Evolutionary conservation across 1,284 basidiomycete genomes (phyloP).

Genomic region (Coriolopsis trogii): DNA sequence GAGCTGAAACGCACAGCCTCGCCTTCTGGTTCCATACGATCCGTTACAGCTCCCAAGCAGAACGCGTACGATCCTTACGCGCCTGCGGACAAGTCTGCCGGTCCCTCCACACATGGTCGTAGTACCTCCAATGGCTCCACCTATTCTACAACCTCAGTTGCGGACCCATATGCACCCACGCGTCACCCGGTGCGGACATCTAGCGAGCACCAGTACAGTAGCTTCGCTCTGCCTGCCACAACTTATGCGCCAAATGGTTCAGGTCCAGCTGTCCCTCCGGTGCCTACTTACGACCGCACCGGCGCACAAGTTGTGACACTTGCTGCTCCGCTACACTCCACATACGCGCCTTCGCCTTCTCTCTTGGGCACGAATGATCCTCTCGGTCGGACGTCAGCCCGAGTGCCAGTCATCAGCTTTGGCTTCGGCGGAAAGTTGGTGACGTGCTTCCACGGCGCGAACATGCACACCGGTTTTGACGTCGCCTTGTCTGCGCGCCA

Average conservation of each 20-base stretch:
- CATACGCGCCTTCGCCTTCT: constrained; percentile 77
- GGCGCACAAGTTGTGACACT: constrained; percentile 45
- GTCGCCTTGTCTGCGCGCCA: constrained; percentile 75
- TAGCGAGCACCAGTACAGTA: constrained; percentile 21
- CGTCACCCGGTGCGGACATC: constrained; percentile 29
- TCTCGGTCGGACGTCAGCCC: constrained; percentile 71
- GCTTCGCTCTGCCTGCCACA: constrained; percentile 15
- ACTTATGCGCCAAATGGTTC: constrained; percentile 3
- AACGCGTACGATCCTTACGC: constrained; percentile 29
- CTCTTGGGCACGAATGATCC: constrained; percentile 84
- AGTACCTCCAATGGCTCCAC: constrained; percentile 56
- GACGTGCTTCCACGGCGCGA: constrained; percentile 81
- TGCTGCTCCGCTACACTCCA: constrained; percentile 48
- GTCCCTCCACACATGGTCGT: constrained; percentile 36
- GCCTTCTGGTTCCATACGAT: constrained; percentile 30
- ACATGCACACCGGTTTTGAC: constrained; percentile 74
- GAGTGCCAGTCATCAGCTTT: constrained; percentile 83
- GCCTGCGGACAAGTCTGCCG: constrained; percentile 15
- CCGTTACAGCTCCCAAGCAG: constrained; percentile 18
- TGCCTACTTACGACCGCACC: constrained; percentile 19
- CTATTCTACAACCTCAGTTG: constrained; percentile 40
- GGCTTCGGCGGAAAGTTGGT: constrained; percentile 89
- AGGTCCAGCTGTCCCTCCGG: constrained; percentile 6
- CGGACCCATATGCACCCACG: constrained; percentile 47
- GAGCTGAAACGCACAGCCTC: constrained; percentile 25